These are phyloP conservation scores for Leccinum subtestaceum DNA, from an alignment of 768 basidiomycete species.

Conservation along the genomic window DNA sequence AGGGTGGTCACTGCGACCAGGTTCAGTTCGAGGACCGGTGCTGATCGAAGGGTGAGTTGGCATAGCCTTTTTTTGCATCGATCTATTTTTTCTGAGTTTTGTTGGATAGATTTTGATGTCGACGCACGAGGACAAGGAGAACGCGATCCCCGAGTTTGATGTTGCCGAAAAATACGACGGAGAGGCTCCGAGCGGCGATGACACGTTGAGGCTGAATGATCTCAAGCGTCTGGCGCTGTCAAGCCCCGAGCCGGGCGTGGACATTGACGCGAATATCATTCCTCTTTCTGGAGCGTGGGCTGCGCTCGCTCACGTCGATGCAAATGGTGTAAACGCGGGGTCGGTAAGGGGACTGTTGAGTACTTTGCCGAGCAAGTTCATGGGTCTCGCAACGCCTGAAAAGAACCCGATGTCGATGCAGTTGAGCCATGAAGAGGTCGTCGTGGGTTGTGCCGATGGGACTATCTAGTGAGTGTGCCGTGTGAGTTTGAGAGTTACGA, in stretches of 20 bases:
- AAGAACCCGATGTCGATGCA: slow-evolving; percentile 97
- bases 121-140: slow-evolving; percentile 65
- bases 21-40: slow-evolving; percentile 80
- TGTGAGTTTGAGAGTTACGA: background rate
- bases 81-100: background rate
- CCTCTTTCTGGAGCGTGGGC: slow-evolving; percentile 75
- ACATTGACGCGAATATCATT: slow-evolving; percentile 64
- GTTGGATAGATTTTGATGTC: slow-evolving; percentile 71
- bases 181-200: background rate
- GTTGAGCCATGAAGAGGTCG: slow-evolving; percentile 85
- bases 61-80: background rate
- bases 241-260: slow-evolving; percentile 41
- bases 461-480: slow-evolving; percentile 74
- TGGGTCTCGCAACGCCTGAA: slow-evolving; percentile 80
- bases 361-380: slow-evolving; percentile 62
- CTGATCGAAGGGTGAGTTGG: slow-evolving; percentile 69
- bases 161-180: slow-evolving; percentile 22
- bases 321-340: slow-evolving; percentile 29
- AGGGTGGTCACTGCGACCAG: slow-evolving; percentile 85
- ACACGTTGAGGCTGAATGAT: slow-evolving; percentile 8
- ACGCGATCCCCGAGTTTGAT: slow-evolving; percentile 13
- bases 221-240: slow-evolving; percentile 9
- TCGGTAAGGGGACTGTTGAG: slow-evolving; percentile 59
- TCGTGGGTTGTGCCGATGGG: slow-evolving; percentile 88
- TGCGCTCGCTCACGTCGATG: slow-evolving; percentile 49